Percentiles rank a stretch among this genome's conserved stretches.
phyloP scores from a whole-genome alignment of 2,329 filamentous ascomycete genomes.

The Pseudogymnoascus sp. region DNA sequence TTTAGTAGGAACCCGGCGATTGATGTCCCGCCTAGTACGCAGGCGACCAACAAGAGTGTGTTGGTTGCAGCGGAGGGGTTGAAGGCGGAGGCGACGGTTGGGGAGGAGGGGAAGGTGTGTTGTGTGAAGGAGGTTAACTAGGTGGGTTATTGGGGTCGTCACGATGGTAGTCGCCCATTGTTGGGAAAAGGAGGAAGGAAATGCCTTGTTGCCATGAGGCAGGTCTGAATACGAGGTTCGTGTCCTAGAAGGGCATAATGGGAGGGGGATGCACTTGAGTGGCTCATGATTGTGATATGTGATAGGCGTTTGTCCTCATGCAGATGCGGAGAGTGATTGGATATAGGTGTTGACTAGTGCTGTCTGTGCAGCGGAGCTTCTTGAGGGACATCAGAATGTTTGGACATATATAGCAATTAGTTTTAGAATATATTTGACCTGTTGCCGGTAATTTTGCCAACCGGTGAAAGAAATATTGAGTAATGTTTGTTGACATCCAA shows the following conservation, averaged over 20 bases:
- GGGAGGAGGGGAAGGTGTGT: constrained; percentile 19
- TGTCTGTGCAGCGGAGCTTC: neutral
- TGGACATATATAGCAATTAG: neutral
- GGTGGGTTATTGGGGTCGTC: neutral
- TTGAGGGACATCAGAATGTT: neutral
- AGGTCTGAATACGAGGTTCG: neutral
- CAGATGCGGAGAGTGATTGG: neutral
- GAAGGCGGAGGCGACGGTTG: constrained; percentile 17
- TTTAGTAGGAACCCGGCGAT: constrained; percentile 45
- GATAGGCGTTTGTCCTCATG: neutral
- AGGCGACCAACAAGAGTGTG: constrained; percentile 35
- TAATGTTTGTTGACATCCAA: neutral
- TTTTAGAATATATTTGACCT: neutral
- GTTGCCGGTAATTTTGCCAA: neutral
- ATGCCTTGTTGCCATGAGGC: neutral
- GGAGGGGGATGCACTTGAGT: neutral
- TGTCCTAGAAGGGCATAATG: neutral
- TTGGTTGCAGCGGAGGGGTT: constrained; percentile 18
- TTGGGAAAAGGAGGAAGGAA: neutral
- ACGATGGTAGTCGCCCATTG: no score
- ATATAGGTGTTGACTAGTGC: neutral
- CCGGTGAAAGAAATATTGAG: neutral
- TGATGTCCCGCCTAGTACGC: constrained; percentile 41
- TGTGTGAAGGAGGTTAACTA: constrained; percentile 22
- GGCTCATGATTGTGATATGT: neutral